Percentiles rank a stretch among this genome's conserved stretches.
phyloP scores from a whole-genome alignment of 164 flowering plant species.

The Taxillus chinensis region DNA sequence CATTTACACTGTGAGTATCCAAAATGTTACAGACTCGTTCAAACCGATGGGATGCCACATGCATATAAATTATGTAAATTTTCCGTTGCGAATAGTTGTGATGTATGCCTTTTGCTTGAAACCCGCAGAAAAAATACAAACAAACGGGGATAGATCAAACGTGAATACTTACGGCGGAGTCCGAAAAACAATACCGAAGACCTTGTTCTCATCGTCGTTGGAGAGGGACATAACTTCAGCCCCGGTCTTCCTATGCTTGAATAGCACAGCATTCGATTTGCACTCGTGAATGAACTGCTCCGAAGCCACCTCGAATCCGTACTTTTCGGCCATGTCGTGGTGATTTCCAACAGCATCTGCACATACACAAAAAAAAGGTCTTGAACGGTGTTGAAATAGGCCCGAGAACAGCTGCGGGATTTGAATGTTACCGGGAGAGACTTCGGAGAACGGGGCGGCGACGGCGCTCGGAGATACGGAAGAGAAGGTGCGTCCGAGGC shows the following conservation, averaged over 20 bases:
- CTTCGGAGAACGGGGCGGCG: constrained; percentile 34
- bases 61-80: no score
- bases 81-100: no score
- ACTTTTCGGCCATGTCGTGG: constrained; percentile 61
- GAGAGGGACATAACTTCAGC: constrained; percentile 86
- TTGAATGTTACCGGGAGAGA: constrained; percentile 31
- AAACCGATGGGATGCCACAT: no score
- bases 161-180: constrained; percentile 82
- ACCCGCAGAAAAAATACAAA: no score
- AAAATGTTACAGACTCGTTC: no score
- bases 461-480: constrained; percentile 51
- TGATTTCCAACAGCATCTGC: constrained; percentile 37
- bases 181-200: constrained; percentile 85
- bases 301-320: constrained; percentile 78
- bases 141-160: not conserved
- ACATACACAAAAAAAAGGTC: constrained; percentile 2
- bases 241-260: constrained; percentile 79
- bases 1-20: no score
- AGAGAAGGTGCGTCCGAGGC: constrained; percentile 28
- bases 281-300: constrained; percentile 83
- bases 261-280: constrained; percentile 74
- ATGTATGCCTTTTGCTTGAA: no score
- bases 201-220: constrained; percentile 95
- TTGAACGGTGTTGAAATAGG: no score
- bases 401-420: not conserved